Evolutionary conservation across 2,329 filamentous ascomycete genomes (phyloP).

Genomic region (Ceratocystis harringtonii): DNA sequence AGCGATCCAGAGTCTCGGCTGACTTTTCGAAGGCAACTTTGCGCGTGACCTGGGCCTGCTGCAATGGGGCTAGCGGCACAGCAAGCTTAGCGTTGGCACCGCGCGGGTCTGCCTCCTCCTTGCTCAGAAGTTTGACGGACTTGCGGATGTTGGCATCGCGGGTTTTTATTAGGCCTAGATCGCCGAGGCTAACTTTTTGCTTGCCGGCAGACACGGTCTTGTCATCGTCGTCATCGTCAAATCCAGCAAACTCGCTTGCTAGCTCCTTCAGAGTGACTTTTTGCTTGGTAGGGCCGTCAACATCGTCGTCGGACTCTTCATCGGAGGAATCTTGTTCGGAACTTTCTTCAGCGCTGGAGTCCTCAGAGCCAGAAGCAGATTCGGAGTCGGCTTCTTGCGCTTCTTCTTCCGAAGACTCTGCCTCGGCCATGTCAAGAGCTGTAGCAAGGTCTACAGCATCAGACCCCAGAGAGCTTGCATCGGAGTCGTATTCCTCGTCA

Average conservation of each 20-base stretch:
- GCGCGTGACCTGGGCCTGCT: slow-evolving; percentile 75
- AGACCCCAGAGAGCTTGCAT: slow-evolving; percentile 42
- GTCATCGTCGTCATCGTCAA: slow-evolving; percentile 37
- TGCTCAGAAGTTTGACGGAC: slow-evolving; percentile 59
- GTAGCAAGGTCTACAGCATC: slow-evolving; percentile 45
- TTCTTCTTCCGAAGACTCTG: slow-evolving; percentile 34
- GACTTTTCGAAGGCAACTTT: slow-evolving; percentile 75
- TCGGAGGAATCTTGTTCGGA: slow-evolving; percentile 32
- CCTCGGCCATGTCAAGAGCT: slow-evolving; percentile 41
- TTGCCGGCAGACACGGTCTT: slow-evolving; percentile 35
- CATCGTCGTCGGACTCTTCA: slow-evolving; percentile 35
- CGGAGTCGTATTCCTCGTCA: slow-evolving; percentile 31
- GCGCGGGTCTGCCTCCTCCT: slow-evolving; percentile 39
- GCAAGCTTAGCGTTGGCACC: slow-evolving; percentile 50
- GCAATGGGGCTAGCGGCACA: slow-evolving; percentile 67
- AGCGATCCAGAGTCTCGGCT: slow-evolving; percentile 77
- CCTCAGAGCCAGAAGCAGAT: slow-evolving; percentile 30
- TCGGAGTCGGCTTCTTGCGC: slow-evolving; percentile 31
- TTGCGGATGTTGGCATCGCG: slow-evolving; percentile 64
- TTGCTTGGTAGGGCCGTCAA: slow-evolving; percentile 41
- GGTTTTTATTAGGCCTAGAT: slow-evolving; percentile 55
- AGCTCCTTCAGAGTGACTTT: slow-evolving; percentile 36
- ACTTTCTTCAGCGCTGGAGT: slow-evolving; percentile 27
- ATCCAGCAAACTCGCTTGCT: slow-evolving; percentile 53
- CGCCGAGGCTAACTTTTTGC: slow-evolving; percentile 54